Conservation (phyloP, 768 basidiomycete genomes). For the Harrya chromipes region DNA sequence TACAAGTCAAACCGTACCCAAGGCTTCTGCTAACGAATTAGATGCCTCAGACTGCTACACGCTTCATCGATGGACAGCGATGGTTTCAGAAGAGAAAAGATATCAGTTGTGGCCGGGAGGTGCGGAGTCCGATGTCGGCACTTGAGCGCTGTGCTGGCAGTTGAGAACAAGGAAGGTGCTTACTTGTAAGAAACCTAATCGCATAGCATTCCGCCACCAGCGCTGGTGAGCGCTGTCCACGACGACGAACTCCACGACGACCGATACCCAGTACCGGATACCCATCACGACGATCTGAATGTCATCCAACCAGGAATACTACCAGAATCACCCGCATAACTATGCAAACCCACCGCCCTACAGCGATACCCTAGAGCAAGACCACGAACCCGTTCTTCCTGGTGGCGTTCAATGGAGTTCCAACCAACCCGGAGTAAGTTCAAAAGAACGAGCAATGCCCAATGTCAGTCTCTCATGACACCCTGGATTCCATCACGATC, state of each 20-base stretch:
- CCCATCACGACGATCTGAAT: conserved; percentile 17
- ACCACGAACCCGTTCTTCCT: conserved; percentile 30
- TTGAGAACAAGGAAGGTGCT: background rate
- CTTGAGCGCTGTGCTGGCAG: conserved; percentile 6
- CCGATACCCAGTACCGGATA: conserved; percentile 19
- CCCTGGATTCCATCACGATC: conserved; percentile 7
- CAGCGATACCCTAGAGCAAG: conserved; percentile 18
- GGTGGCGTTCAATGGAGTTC: conserved; percentile 24
- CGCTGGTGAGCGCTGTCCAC: conserved; percentile 1
- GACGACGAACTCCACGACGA: conserved; percentile 2
- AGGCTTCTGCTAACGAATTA: too few species aligned
- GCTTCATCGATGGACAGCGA: too few species aligned
- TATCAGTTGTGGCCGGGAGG: too few species aligned
- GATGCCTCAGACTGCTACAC: too few species aligned
- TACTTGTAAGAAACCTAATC: background rate
- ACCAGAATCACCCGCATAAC: conserved; percentile 10
- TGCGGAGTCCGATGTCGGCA: background rate
- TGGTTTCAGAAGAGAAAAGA: too few species aligned
- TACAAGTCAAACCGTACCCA: too few species aligned
- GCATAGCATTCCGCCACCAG: conserved; percentile 7
- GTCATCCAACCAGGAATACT: conserved; percentile 27
- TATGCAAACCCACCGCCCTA: conserved; percentile 15
- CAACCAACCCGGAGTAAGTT: conserved; percentile 17
- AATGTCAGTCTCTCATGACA: conserved; percentile 30
- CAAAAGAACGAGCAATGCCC: conserved; percentile 30